Evolutionary conservation across 1,284 basidiomycete species (phyloP).

Genomic region (Meripilus lineatus): DNA sequence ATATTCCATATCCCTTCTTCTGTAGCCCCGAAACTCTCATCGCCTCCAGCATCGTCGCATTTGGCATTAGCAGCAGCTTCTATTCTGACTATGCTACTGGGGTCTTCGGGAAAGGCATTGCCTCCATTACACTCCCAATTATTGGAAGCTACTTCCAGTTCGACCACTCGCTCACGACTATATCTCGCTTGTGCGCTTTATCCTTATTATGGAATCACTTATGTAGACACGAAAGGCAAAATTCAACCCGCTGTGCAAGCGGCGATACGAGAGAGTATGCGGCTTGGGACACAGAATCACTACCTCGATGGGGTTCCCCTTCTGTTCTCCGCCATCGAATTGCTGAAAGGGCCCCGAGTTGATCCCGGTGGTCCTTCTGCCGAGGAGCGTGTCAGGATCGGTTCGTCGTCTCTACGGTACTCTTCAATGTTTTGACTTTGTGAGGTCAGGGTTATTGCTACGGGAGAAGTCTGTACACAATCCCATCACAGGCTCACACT

Average conservation of each 20-base stretch:
- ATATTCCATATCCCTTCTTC: conserved; percentile 62
- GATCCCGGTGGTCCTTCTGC: conserved; percentile 28
- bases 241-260: conserved; percentile 54
- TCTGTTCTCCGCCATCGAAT: conserved; percentile 55
- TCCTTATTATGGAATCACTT: conserved; percentile 58
- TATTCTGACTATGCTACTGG: conserved; percentile 47
- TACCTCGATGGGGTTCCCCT: conserved; percentile 71
- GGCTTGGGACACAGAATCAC: conserved; percentile 78
- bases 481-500: conserved; percentile 55
- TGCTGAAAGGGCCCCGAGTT: conserved; percentile 41
- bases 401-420: conserved; percentile 31
- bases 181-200: conserved; percentile 70
- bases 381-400: conserved; percentile 52
- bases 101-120: conserved; percentile 21
- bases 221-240: conserved; percentile 63
- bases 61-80: conserved; percentile 52
- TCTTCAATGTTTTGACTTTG: background rate
- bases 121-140: conserved; percentile 47
- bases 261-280: conserved; percentile 80
- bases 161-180: conserved; percentile 56
- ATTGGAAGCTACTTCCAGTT: conserved; percentile 19
- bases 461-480: conserved; percentile 67
- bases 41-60: conserved; percentile 28
- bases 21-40: conserved; percentile 42
- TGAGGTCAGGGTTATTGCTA: conserved; percentile 54